Percentiles rank a stretch among this genome's conserved stretches.
Evolutionary conservation across 768 basidiomycete species (phyloP).

Genomic region (Boletus barrowsii): DNA sequence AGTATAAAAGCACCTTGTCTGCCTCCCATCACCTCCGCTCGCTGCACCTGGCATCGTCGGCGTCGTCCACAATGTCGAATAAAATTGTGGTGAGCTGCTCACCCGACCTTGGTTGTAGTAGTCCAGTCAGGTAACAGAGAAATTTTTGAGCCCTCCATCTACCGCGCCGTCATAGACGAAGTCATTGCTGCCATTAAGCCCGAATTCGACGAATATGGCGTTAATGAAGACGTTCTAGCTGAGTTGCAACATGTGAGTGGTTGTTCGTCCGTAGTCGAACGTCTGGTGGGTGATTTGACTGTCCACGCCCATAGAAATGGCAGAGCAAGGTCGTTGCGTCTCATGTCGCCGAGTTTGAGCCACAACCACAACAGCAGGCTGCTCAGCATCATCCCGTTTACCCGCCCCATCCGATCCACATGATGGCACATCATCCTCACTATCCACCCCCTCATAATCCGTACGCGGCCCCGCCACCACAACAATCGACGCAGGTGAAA

Average conservation of each 20-base stretch:
- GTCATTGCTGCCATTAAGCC: constrained; percentile 83
- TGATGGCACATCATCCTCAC: constrained; percentile 54
- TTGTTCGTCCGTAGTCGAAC: constrained; percentile 10
- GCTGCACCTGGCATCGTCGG: constrained; percentile 28
- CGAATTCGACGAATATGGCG: constrained; percentile 97
- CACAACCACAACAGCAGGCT: constrained; percentile 45
- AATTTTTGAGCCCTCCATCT: constrained; percentile 79
- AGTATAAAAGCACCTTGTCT: constrained; percentile 39
- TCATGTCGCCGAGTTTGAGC: constrained; percentile 91
- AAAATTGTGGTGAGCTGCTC: constrained; percentile 96
- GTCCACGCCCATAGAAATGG: constrained; percentile 71
- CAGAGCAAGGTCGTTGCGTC: constrained; percentile 92
- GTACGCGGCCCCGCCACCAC: constrained; percentile 39
- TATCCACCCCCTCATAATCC: constrained; percentile 52
- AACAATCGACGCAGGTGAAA: constrained; percentile 54
- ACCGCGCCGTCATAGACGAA: constrained; percentile 95
- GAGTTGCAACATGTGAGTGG: constrained; percentile 83
- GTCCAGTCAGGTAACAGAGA: constrained; percentile 50
- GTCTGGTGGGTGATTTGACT: constrained; percentile 9
- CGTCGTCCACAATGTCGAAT: constrained; percentile 75
- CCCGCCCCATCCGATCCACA: constrained; percentile 61
- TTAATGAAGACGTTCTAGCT: constrained; percentile 85
- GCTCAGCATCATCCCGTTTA: constrained; percentile 50
- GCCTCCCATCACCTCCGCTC: constrained; percentile 33
- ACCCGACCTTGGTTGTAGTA: constrained; percentile 57